These are phyloP conservation scores for Mycena venus DNA, from an alignment of 768 basidiomycete genomes.

Conservation along the genomic window DNA sequence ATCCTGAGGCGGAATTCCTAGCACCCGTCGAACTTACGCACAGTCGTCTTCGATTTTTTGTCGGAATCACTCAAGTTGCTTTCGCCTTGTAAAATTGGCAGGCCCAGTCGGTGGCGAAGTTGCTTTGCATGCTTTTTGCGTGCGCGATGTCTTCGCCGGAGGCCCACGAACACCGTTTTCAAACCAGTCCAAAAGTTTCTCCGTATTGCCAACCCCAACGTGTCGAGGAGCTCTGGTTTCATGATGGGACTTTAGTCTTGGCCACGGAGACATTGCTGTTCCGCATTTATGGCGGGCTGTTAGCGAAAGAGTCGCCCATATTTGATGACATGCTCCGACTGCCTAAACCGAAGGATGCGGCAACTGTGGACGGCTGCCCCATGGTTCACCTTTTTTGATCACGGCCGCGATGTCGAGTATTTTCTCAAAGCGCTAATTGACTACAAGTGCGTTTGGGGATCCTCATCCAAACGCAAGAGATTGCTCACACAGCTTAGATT, in stretches of 20 bases:
- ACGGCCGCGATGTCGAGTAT: not conserved
- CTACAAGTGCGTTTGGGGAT: conserved; percentile 25
- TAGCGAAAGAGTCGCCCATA: conserved; percentile 12
- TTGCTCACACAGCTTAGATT: not conserved
- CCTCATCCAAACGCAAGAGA: too few relatives aligned
- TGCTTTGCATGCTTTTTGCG: too few relatives aligned
- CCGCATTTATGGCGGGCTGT: conserved; percentile 23
- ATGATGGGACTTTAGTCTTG: conserved; percentile 25
- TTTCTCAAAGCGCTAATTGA: conserved; percentile 24
- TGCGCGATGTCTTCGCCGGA: too few relatives aligned
- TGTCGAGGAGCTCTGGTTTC: conserved; percentile 25
- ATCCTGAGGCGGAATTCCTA: too few relatives aligned
- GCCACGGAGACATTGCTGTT: not conserved
- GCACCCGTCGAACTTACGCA: too few relatives aligned
- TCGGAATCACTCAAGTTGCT: too few relatives aligned
- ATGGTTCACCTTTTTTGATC: conserved; percentile 22
- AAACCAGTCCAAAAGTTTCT: too few relatives aligned
- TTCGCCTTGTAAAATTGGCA: too few relatives aligned
- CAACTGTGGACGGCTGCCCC: conserved; percentile 23
- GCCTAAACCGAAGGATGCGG: not conserved
- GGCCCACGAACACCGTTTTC: too few relatives aligned
- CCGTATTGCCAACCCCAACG: not conserved
- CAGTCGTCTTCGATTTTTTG: too few relatives aligned
- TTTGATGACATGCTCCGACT: conserved; percentile 28
- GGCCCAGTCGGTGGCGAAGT: too few relatives aligned